Percentiles rank a stretch among this genome's conserved stretches.
Evolutionary conservation across 306 rosid genomes (phyloP).

Genomic region (Argentina anserina): DNA sequence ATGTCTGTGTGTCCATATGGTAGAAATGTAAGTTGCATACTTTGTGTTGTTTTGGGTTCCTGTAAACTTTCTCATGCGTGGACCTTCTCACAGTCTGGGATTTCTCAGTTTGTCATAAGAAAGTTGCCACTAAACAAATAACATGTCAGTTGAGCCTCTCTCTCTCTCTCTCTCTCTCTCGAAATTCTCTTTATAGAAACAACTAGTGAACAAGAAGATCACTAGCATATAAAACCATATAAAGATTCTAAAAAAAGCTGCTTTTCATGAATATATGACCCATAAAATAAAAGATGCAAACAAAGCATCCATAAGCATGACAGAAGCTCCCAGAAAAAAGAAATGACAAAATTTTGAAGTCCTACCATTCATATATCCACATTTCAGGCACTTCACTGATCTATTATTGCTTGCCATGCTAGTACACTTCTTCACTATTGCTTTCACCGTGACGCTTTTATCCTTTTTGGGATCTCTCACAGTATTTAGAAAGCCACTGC

Average conservation of each 20-base stretch:
- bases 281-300: background rate
- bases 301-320: background rate
- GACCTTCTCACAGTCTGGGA: background rate
- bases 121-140: background rate
- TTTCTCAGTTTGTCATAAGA: background rate
- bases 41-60: background rate
- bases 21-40: background rate
- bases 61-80: background rate
- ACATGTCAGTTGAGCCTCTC: background rate
- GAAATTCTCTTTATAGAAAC: background rate
- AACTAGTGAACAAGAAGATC: background rate
- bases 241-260: background rate
- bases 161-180: background rate
- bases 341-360: constrained; percentile 20
- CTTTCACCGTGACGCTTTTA: constrained; percentile 48
- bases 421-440: constrained; percentile 45
- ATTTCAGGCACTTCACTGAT: constrained; percentile 53
- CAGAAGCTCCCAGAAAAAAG: background rate
- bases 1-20: background rate
- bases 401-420: constrained; percentile 35
- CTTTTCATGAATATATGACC: background rate
- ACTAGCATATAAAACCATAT: background rate
- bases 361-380: constrained; percentile 74
- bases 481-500: constrained; percentile 45
- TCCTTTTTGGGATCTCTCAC: constrained; percentile 64